Percentiles rank a stretch among this genome's conserved stretches.
Conservation (phyloP, 345 rosid species). For the Boechera stricta region DNA sequence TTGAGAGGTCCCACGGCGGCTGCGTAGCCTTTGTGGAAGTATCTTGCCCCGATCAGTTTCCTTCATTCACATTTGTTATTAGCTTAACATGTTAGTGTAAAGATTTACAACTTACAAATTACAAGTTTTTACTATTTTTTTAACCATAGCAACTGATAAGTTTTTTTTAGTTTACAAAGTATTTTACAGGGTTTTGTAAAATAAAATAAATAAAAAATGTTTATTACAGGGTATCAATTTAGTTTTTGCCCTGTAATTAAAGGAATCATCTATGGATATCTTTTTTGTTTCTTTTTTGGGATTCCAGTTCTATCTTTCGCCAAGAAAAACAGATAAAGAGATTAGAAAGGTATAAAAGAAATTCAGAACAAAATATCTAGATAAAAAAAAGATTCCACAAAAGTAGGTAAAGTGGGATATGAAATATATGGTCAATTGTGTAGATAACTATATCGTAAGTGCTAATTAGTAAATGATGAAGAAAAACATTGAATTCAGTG, state of each 20-base stretch:
- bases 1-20: conserved; percentile 55
- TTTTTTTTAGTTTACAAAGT: neutral
- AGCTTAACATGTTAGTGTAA: conserved; percentile 1
- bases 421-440: neutral
- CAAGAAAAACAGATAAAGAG: neutral
- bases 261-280: conserved; percentile 5
- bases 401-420: neutral
- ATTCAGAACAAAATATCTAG: neutral
- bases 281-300: neutral
- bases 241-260: neutral
- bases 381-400: conserved; percentile 1
- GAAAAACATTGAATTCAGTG: neutral
- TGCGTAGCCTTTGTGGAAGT: conserved; percentile 54
- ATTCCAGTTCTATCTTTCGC: conserved; percentile 5
- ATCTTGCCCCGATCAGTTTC: conserved; percentile 77
- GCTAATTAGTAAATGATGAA: neutral
- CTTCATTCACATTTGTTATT: conserved; percentile 40
- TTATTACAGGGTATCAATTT: neutral
- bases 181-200: neutral
- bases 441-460: neutral
- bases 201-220: neutral
- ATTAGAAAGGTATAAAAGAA: neutral
- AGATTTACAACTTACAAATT: neutral
- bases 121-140: conserved; percentile 1
- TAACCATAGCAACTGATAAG: neutral